These are phyloP conservation scores for Globisporangium megalacanthum DNA, from an alignment of 352 stramenopile species.

Conservation along the genomic window DNA sequence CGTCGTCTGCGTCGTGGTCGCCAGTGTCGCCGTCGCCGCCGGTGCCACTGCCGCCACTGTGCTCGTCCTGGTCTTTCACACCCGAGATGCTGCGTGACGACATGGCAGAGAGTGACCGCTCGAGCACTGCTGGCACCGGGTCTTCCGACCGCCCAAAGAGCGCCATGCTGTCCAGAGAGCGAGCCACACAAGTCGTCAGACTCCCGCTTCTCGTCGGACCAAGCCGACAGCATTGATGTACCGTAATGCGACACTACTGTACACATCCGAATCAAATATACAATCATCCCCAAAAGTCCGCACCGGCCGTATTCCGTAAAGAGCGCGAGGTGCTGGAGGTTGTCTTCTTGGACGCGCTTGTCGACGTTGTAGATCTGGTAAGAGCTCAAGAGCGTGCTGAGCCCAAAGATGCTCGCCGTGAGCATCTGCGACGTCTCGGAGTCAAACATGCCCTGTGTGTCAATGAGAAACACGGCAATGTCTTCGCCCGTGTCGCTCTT, in stretches of 20 bases:
- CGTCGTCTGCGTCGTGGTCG: slow-evolving; percentile 20
- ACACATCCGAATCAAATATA: slow-evolving; percentile 5
- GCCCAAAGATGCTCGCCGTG: slow-evolving; percentile 98
- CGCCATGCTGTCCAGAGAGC: slow-evolving; percentile 45
- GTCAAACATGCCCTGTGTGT: slow-evolving; percentile 99
- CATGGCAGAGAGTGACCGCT: slow-evolving; percentile 35
- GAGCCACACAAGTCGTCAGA: not conserved
- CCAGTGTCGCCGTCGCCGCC: slow-evolving; percentile 23
- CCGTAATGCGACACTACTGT: not conserved
- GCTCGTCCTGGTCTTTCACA: slow-evolving; percentile 22
- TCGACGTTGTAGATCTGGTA: slow-evolving; percentile 99
- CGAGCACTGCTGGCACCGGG: slow-evolving; percentile 20
- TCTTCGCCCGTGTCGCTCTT: slow-evolving; percentile 81
- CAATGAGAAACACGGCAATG: slow-evolving; percentile 96
- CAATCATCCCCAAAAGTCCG: slow-evolving; percentile 20
- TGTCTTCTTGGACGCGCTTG: slow-evolving; percentile 99
- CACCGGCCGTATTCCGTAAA: slow-evolving; percentile 98
- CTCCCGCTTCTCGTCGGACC: too few species aligned
- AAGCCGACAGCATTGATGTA: not conserved
- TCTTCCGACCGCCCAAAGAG: slow-evolving; percentile 50
- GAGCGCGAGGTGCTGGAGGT: slow-evolving; percentile 98
- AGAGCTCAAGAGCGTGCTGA: slow-evolving; percentile 94
- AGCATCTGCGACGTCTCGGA: slow-evolving; percentile 98
- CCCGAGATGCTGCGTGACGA: slow-evolving; percentile 25
- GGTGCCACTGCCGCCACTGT: slow-evolving; percentile 3